These are phyloP conservation scores for Ceratocystis lukuohia DNA, from an alignment of 2,329 filamentous ascomycete genomes.

Conservation along the genomic window DNA sequence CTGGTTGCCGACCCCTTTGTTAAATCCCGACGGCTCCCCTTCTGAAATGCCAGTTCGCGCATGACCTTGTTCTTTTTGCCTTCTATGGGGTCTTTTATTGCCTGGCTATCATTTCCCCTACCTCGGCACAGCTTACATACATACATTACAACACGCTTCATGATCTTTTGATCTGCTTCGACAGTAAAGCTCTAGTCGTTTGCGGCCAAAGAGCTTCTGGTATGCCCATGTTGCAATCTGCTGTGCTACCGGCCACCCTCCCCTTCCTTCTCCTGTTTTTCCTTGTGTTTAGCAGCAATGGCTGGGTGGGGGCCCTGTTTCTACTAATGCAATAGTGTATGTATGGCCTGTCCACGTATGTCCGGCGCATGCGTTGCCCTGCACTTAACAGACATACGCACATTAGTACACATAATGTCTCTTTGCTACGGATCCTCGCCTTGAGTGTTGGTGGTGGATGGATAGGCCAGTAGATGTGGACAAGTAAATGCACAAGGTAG, in stretches of 20 bases:
- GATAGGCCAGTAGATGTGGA: too few species aligned
- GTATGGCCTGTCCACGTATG: background rate
- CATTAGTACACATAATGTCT: background rate
- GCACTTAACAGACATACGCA: background rate
- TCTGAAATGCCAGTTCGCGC: background rate
- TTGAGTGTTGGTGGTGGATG: too few species aligned
- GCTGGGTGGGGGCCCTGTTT: background rate
- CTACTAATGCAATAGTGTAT: background rate
- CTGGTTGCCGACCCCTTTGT: background rate
- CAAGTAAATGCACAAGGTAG: too few species aligned
- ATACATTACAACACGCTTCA: background rate
- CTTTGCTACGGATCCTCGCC: background rate
- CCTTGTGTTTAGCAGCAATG: background rate
- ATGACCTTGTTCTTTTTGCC: background rate
- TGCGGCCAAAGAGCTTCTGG: too few species aligned
- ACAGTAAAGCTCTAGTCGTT: too few species aligned
- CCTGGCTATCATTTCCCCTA: too few species aligned
- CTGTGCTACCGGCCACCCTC: background rate
- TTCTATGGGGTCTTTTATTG: background rate
- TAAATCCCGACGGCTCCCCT: conserved; percentile 1
- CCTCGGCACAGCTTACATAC: background rate
- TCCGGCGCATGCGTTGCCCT: too few species aligned
- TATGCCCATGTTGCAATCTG: background rate
- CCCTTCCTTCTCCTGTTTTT: background rate
- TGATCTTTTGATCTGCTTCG: too few species aligned